Evolutionary conservation across 2,329 filamentous ascomycete species (phyloP).

Genomic region (Ascochyta pisi): DNA sequence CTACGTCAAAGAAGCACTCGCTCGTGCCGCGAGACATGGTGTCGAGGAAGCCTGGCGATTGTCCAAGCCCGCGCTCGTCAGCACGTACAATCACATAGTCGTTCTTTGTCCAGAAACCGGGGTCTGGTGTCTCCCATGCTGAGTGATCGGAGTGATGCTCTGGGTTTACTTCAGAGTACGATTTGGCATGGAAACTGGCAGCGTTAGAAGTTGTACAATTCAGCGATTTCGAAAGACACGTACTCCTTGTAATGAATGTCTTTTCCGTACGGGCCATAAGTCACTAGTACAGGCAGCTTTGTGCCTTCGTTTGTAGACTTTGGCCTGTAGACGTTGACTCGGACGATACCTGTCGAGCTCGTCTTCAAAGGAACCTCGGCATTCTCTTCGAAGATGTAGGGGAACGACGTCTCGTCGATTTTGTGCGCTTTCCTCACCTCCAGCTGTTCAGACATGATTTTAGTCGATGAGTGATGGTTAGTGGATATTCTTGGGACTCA

Average conservation of each 20-base stretch:
- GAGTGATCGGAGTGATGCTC: slow-evolving; percentile 50
- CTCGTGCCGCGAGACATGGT: slow-evolving; percentile 62
- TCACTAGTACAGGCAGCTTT: slow-evolving; percentile 68
- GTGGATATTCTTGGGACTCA: neutral
- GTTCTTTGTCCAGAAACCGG: slow-evolving; percentile 49
- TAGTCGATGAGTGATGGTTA: neutral
- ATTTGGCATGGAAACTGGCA: slow-evolving; percentile 58
- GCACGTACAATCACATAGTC: slow-evolving; percentile 52
- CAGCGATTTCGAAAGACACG: neutral
- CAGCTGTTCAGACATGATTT: slow-evolving; percentile 34
- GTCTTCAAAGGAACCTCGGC: slow-evolving; percentile 54
- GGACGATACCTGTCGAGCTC: slow-evolving; percentile 50
- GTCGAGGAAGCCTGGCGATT: slow-evolving; percentile 60
- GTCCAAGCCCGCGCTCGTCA: slow-evolving; percentile 60
- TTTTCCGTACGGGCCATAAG: slow-evolving; percentile 77
- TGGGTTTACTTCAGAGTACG: slow-evolving; percentile 51
- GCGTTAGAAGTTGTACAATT: slow-evolving; percentile 2
- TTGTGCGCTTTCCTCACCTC: slow-evolving; percentile 43
- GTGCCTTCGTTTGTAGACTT: slow-evolving; percentile 44
- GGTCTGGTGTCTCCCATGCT: slow-evolving; percentile 55
- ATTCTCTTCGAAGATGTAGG: slow-evolving; percentile 61
- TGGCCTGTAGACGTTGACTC: slow-evolving; percentile 61
- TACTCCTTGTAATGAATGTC: slow-evolving; percentile 69
- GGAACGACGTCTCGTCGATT: slow-evolving; percentile 45
- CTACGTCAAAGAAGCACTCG: slow-evolving; percentile 59